A percentile compares a stretch with the other conserved stretches of the same genome.
Evolutionary conservation across 2,329 filamentous ascomycete genomes (phyloP).

Genomic region (Cladosporium sp.): DNA sequence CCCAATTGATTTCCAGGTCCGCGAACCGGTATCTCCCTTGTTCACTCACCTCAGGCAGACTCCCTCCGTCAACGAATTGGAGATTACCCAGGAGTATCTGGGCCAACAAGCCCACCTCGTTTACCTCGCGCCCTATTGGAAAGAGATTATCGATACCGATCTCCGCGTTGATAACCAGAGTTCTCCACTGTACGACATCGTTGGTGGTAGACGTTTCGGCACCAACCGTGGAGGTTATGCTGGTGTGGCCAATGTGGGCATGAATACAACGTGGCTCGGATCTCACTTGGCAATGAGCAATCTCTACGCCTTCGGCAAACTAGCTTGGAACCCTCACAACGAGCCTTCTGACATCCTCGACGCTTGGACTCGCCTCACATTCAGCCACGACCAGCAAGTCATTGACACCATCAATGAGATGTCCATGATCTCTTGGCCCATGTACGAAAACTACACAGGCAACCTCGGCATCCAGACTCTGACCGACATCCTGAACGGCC

Average conservation of each 20-base stretch:
- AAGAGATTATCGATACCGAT: conserved; percentile 64
- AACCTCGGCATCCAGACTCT: conserved; percentile 68
- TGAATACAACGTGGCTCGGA: conserved; percentile 64
- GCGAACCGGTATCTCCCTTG: conserved; percentile 62
- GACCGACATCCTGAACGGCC: conserved; percentile 62
- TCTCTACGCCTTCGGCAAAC: conserved; percentile 63
- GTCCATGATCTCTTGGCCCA: conserved; percentile 65
- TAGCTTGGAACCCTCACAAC: conserved; percentile 60
- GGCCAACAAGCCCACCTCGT: conserved; percentile 67
- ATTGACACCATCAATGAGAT: conserved; percentile 57
- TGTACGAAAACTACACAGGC: conserved; percentile 67
- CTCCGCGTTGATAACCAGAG: conserved; percentile 55
- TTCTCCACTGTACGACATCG: conserved; percentile 57
- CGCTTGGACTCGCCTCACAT: conserved; percentile 67
- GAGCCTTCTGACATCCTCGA: conserved; percentile 51
- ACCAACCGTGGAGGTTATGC: conserved; percentile 58
- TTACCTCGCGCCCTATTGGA: conserved; percentile 66
- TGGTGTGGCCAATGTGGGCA: conserved; percentile 64
- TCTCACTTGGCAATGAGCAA: conserved; percentile 68
- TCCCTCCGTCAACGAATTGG: conserved; percentile 57
- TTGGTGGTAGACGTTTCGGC: conserved; percentile 58
- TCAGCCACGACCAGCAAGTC: conserved; percentile 53
- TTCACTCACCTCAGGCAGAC: conserved; percentile 52
- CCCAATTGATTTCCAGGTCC: conserved; percentile 70
- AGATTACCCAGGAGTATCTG: conserved; percentile 66